These are phyloP conservation scores for Exophiala aquamarina DNA, from an alignment of 2,329 filamentous ascomycete species.

Conservation along the genomic window DNA sequence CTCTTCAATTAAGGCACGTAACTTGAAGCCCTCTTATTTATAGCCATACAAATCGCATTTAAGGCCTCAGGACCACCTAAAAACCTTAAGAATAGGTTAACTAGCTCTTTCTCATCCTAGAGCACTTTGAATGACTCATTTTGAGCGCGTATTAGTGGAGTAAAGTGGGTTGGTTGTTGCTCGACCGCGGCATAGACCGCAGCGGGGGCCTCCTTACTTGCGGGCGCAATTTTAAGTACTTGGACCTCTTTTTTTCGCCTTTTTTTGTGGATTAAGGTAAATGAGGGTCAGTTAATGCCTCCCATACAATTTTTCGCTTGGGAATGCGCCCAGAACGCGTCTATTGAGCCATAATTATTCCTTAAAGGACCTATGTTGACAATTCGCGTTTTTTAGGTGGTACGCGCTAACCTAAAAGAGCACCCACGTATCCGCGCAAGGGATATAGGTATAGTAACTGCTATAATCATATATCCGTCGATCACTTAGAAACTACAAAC, in stretches of 20 bases:
- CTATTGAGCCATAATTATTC: not conserved
- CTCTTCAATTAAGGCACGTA: no score
- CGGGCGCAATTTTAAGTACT: not conserved
- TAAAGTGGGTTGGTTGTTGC: not conserved
- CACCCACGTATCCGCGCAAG: no score
- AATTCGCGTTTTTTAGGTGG: no score
- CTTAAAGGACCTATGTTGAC: no score
- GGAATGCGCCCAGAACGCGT: not conserved
- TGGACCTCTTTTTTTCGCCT: not conserved
- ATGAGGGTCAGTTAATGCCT: not conserved
- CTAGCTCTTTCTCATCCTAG: not conserved
- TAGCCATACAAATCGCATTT: not conserved
- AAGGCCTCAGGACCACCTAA: not conserved
- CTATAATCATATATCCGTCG: no score
- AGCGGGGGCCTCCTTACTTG: no score
- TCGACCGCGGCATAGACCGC: no score
- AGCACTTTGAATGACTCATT: not conserved
- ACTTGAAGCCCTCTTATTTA: not conserved
- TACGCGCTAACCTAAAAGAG: no score
- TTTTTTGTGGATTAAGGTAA: not conserved
- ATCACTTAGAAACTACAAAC: no score
- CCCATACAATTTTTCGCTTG: not conserved
- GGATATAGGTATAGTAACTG: no score
- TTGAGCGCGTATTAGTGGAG: not conserved
- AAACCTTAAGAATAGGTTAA: not conserved